Evolutionary conservation across 768 basidiomycete genomes (phyloP), one percentile per base, ranked within the genome.

Genomic region (Scleroderma bovista): DNA sequence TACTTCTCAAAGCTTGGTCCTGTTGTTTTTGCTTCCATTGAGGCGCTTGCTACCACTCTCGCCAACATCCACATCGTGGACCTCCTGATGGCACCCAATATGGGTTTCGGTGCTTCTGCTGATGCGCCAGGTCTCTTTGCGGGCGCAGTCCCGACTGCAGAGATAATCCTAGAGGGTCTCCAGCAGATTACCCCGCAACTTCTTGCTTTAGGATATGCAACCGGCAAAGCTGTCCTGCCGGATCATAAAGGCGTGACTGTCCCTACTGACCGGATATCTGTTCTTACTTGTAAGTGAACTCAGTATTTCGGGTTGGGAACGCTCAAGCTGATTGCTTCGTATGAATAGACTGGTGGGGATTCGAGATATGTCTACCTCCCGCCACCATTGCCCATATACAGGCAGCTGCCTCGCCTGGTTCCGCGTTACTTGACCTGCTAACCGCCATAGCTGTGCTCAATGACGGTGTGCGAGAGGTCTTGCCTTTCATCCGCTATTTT

Each of bases 401-500:
- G 40, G 81, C 84, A 71, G 83, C 46, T 82, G 86, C 40, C 74
- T 90, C 51, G 66, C 84, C 20, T 69, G 73, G 56, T 22, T 32
- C 60, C 54, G 70, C 84, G 0, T 62, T 88, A 31, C 75, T 93
- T 62, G 85, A 86, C 62, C 80, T 92, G 59, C 69, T 94, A 6
- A 82, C 89, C 5, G 88, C 84, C 0, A 63, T 91, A 11, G 73
- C 88, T 1, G 43, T 88, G 17, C 68, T 88, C 44, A 80, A 80
- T 55, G 80, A 82, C 50, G 92, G 88, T 20, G 82, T 86, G 29
- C 80, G 86, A 39, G 91, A 93, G 64, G 80, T 93, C 39, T 70
- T 93, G 2, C 91, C 91, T 0, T 89, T 91, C 62, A 73, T 90
- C 57, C 86, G 88, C 26, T 93, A 91, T 69, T 81, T 91, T 45